These are phyloP conservation scores for Ascomycota sp. DNA, from an alignment of 2,329 filamentous ascomycete genomes.

Conservation along the genomic window DNA sequence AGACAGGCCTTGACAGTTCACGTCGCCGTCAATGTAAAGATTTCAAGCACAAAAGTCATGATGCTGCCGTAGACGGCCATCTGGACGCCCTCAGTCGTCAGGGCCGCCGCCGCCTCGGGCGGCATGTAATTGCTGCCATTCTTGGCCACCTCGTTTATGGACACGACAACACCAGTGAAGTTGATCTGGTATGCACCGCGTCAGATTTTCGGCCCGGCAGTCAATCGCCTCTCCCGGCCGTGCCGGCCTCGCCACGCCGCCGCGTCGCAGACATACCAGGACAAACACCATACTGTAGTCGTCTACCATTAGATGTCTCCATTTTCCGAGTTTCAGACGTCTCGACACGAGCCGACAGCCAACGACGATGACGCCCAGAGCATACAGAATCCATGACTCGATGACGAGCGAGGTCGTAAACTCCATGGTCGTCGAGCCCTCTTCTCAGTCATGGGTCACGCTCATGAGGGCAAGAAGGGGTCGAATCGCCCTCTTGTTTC, in stretches of 20 bases:
- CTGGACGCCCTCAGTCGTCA: conserved; percentile 21
- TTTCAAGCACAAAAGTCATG: conserved; percentile 30
- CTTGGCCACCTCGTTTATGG: conserved; percentile 19
- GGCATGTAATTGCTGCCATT: conserved; percentile 24
- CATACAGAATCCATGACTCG: conserved; percentile 12
- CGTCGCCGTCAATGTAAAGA: conserved; percentile 27
- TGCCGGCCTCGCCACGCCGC: no score
- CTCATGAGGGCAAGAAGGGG: not conserved
- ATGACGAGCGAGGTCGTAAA: conserved; percentile 7
- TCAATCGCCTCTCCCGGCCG: no score
- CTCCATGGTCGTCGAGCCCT: conserved; percentile 6
- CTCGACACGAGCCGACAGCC: conserved; percentile 10
- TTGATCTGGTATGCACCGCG: conserved; percentile 2
- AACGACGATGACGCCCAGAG: conserved; percentile 8
- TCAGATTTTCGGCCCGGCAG: not conserved
- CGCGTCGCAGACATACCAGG: conserved; percentile 12
- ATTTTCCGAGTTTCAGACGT: conserved; percentile 19
- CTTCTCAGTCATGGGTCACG: not conserved
- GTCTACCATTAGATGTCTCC: conserved; percentile 28
- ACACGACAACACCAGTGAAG: conserved; percentile 18
- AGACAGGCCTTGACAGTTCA: conserved; percentile 34
- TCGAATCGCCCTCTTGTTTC: no score
- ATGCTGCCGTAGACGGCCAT: conserved; percentile 30
- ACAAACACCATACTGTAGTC: conserved; percentile 36
- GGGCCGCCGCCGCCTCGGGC: conserved; percentile 14